Conservation (phyloP, 129 eudicot species). For the Artemisia tridentata region DNA sequence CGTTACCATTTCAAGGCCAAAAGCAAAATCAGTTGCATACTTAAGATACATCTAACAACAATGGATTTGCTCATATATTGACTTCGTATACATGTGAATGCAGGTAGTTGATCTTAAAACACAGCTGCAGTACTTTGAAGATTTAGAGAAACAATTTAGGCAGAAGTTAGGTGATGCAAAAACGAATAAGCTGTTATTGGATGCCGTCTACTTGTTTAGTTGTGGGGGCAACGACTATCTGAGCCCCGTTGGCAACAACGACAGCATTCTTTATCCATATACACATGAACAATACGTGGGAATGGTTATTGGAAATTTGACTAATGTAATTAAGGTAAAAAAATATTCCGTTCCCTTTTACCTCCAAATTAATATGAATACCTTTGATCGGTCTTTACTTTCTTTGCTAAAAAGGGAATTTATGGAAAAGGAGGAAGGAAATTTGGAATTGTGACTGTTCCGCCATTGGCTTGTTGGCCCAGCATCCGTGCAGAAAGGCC, state of each 20-base stretch:
- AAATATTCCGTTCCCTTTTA: too few species aligned
- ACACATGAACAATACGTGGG: constrained; percentile 27
- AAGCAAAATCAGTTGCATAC: too few species aligned
- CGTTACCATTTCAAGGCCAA: too few species aligned
- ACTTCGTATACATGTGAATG: background rate
- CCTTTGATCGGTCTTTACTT: too few species aligned
- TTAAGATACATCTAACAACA: too few species aligned
- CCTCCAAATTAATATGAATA: too few species aligned
- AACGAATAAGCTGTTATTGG: constrained; percentile 19
- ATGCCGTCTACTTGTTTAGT: constrained; percentile 44
- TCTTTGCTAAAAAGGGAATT: too few species aligned
- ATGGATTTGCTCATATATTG: too few species aligned
- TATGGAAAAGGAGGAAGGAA: too few species aligned
- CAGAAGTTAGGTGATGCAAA: constrained; percentile 26
- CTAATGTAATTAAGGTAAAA: constrained; percentile 27
- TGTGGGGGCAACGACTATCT: constrained; percentile 37
- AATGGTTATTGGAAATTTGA: constrained; percentile 41
- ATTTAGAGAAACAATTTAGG: constrained; percentile 22
- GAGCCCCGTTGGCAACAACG: constrained; percentile 19
- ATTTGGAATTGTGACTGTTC: too few species aligned
- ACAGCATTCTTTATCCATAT: constrained; percentile 22
- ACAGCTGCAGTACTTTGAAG: constrained; percentile 29
- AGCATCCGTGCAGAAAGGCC: too few species aligned
- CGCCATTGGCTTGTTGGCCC: too few species aligned
- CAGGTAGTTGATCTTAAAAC: constrained; percentile 36